Evolutionary conservation across 1,284 basidiomycete species (phyloP).

Genomic region (Rhodotorula mucilaginosa): DNA sequence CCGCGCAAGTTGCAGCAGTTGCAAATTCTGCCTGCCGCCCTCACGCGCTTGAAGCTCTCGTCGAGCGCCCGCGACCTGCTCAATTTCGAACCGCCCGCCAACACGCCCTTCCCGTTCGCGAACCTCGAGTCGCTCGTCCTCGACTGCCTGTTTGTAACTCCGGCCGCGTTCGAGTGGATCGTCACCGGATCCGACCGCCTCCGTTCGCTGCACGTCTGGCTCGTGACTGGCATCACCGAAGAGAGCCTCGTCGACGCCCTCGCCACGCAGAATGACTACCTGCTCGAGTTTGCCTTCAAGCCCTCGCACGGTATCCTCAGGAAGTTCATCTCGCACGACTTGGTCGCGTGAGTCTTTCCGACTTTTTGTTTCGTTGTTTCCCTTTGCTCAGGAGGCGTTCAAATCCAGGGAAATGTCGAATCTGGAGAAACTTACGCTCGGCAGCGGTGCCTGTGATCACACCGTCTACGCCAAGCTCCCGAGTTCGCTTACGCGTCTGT

Average conservation of each 20-base stretch:
- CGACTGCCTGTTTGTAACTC: neutral
- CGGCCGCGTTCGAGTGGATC: conserved; percentile 7
- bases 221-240: neutral
- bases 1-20: neutral
- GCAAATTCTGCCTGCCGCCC: neutral
- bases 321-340: neutral
- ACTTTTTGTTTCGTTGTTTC: neutral
- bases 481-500: conserved; percentile 12
- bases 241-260: neutral
- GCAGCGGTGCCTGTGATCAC: conserved; percentile 18
- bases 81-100: neutral
- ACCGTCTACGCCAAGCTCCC: conserved; percentile 13
- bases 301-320: neutral
- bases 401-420: neutral
- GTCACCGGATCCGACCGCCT: neutral
- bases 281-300: conserved; percentile 23
- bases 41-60: neutral
- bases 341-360: conserved; percentile 1
- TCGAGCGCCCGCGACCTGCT: neutral
- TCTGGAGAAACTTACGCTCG: conserved; percentile 21
- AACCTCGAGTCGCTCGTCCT: conserved; percentile 6
- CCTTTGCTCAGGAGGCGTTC: neutral
- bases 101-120: neutral
- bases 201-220: conserved; percentile 20
- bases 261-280: neutral